Percentiles rank a stretch among this genome's conserved stretches.
Evolutionary conservation across 495 filamentous ascomycete species (phyloP).

Genomic region (Trichoderma orchidacearum): DNA sequence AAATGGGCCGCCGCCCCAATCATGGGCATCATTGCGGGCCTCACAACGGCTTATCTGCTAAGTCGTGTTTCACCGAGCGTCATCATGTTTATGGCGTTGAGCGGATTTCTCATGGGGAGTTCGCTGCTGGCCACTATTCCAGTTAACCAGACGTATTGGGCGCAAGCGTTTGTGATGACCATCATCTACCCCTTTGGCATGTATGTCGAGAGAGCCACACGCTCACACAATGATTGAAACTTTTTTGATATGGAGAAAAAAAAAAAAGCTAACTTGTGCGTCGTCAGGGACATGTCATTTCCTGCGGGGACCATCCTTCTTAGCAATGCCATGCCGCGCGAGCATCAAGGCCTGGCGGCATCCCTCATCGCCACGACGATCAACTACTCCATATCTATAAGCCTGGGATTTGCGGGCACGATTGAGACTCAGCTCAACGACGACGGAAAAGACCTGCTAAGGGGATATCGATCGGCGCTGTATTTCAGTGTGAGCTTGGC

Average conservation of each 20-base stretch:
- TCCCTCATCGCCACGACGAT: slow-evolving; percentile 28
- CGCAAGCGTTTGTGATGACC: slow-evolving; percentile 28
- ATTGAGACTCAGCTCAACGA: slow-evolving; percentile 22
- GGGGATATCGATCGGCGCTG: slow-evolving; percentile 21
- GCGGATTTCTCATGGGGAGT: slow-evolving; percentile 29
- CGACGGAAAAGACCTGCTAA: slow-evolving; percentile 19
- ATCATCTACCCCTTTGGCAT: slow-evolving; percentile 41
- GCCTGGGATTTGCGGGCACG: slow-evolving; percentile 34
- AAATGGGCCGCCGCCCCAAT: slow-evolving; percentile 28
- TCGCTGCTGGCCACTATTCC: slow-evolving; percentile 33
- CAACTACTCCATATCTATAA: slow-evolving; percentile 30
- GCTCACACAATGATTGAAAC: too few relatives aligned
- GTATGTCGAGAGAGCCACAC: slow-evolving; percentile 4
- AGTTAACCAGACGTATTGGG: slow-evolving; percentile 31
- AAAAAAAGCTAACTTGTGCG: neutral
- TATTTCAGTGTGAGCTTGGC: slow-evolving; percentile 20
- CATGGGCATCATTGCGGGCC: slow-evolving; percentile 33
- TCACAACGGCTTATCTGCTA: slow-evolving; percentile 33
- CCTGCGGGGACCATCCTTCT: slow-evolving; percentile 25
- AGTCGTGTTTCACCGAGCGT: slow-evolving; percentile 24
- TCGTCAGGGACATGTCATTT: slow-evolving; percentile 21
- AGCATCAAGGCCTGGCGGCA: slow-evolving; percentile 30
- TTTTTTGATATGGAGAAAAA: neutral
- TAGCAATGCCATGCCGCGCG: slow-evolving; percentile 20
- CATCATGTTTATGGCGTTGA: slow-evolving; percentile 37